phyloP scores from a whole-genome alignment of 306 rosid genomes.

The Trifolium dubium region DNA sequence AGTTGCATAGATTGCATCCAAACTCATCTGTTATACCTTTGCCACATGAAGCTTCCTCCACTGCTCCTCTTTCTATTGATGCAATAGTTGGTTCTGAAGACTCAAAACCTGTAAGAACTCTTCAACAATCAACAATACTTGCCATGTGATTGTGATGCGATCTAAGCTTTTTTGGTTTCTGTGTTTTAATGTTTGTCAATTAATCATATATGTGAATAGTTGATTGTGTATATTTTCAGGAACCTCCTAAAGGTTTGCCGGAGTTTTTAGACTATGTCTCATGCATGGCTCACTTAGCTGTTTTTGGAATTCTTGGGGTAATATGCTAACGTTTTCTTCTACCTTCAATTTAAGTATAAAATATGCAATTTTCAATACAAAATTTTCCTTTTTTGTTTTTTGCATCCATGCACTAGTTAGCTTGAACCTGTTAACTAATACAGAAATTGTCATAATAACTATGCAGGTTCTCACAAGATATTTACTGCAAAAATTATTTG shows the following conservation, averaged over 20 bases:
- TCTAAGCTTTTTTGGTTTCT: not conserved
- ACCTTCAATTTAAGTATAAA: too few species aligned
- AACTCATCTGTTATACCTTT: conserved; percentile 50
- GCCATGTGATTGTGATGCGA: not conserved
- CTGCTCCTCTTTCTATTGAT: conserved; percentile 46
- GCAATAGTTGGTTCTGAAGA: conserved; percentile 47
- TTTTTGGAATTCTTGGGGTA: conserved; percentile 63
- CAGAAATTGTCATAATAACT: not conserved
- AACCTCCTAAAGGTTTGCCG: conserved; percentile 42
- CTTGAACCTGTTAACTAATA: too few species aligned
- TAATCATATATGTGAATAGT: conserved; percentile 12
- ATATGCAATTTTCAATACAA: too few species aligned
- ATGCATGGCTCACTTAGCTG: conserved; percentile 49
- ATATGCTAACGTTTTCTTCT: conserved; percentile 17
- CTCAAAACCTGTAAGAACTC: conserved; percentile 47
- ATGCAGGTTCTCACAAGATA: conserved; percentile 82
- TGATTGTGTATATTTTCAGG: conserved; percentile 43
- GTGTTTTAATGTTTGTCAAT: conserved; percentile 9
- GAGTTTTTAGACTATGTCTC: conserved; percentile 47
- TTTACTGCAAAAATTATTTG: conserved; percentile 74
- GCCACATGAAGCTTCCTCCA: conserved; percentile 43
- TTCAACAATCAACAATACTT: not conserved
- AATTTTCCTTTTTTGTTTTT: too few species aligned
- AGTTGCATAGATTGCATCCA: conserved; percentile 36
- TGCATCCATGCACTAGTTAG: too few species aligned